Base-by-base conservation (phyloP, 768 basidiomycete species). In the Pholiota conissans region DNA sequence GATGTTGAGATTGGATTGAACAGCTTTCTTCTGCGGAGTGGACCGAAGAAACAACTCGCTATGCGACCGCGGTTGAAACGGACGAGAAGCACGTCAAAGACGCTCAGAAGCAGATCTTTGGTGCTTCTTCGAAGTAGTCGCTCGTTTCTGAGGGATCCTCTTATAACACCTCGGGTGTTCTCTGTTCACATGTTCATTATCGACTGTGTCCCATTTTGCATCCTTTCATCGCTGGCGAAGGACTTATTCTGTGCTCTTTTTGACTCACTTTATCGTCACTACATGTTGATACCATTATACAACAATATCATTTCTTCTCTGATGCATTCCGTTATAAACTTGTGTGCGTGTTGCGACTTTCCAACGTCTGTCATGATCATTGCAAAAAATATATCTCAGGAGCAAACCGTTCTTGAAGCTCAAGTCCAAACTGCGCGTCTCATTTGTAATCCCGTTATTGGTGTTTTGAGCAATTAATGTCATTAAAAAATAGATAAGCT, bases 401-500 rank as follows among this genome's bases (percentile, higher is more conserved):
- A n/a, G n/a, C n/a, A n/a, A n/a, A n/a, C n/a, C n/a, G n/a, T n/a
- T n/a, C n/a, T n/a, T n/a, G n/a, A n/a, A n/a, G n/a, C n/a, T n/a
- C n/a, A n/a, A n/a, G n/a, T n/a, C n/a, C 30, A 32, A 13, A 32
- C 30, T 6, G 30, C 13, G 30, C 30, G 7, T 6, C 30, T 6
- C 7, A 32, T 32, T 32, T 32, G 30, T 13, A 6, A 32, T 32
- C 10, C 20, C 20, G 40, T 16, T 20, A n/a, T 42, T 29, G 26
- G 22, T 29, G 27, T 34, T 30, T 47, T 54, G 28, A 46, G 53
- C 28, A 54, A 54, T 54, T 54, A 54, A 54, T 54, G 53, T 54
- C 13, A 54, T 54, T 54, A 54, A n/a, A n/a, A 52, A 53, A 54
- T 54, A 54, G 42, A 54, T 47, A 54, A 45, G 53, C 18, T 54